Evolutionary conservation across 768 basidiomycete genomes (phyloP).

Genomic region (Boletus rufocinnamomeus): DNA sequence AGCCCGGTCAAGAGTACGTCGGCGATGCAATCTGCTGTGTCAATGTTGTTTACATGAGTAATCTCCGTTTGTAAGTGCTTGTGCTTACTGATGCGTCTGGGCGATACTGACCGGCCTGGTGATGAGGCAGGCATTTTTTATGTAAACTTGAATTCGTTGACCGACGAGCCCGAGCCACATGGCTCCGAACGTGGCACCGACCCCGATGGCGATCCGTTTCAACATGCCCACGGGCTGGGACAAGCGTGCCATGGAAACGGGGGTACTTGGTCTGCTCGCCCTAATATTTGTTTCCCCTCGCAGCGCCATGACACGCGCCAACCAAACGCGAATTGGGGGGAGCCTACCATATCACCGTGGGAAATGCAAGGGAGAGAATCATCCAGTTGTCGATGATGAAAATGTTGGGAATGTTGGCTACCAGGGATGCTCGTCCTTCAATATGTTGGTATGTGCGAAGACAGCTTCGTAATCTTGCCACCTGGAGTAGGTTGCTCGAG

Average conservation of each 20-base stretch:
- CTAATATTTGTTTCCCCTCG: neutral
- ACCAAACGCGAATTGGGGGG: neutral
- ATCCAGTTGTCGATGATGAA: conserved; percentile 1
- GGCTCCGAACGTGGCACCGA: neutral
- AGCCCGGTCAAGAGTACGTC: conserved; percentile 5
- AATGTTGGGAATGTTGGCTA: neutral
- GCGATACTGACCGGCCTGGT: neutral
- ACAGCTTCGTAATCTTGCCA: neutral
- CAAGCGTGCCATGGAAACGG: neutral
- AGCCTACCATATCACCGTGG: conserved; percentile 3
- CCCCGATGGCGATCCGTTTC: neutral
- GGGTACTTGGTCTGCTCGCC: neutral
- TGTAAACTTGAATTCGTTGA: neutral
- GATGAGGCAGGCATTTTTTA: neutral
- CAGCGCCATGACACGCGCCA: neutral
- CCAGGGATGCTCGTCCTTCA: neutral
- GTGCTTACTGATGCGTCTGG: neutral
- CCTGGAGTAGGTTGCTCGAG: neutral
- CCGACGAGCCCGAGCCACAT: neutral
- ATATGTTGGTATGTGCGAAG: neutral
- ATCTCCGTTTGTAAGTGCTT: neutral
- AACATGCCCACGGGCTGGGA: neutral
- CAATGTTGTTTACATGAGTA: neutral
- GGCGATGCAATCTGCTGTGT: conserved; percentile 1
- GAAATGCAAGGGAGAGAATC: conserved; percentile 2